Conservation (phyloP, 768 basidiomycete species). For the Trametes punicea region DNA sequence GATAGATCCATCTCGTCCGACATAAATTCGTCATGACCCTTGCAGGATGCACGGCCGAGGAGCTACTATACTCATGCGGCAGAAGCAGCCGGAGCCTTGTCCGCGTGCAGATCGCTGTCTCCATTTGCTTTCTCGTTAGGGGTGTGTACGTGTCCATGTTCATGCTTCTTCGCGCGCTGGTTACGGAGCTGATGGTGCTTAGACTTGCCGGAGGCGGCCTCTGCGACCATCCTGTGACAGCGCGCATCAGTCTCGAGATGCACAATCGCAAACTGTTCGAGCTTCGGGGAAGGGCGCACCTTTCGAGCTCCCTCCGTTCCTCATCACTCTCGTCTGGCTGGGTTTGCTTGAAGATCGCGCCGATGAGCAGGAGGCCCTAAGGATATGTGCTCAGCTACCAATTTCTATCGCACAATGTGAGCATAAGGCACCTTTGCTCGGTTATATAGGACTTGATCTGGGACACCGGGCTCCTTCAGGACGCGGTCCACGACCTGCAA, state of each 20-base stretch:
- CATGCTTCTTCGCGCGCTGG: conserved; percentile 15
- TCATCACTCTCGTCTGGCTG: conserved; percentile 88
- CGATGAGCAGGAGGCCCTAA: conserved; percentile 83
- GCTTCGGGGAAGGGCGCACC: conserved; percentile 44
- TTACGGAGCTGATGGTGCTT: conserved; percentile 41
- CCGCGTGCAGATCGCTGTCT: background rate
- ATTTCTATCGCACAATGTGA: background rate
- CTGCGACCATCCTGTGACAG: conserved; percentile 71
- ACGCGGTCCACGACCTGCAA: conserved; percentile 75
- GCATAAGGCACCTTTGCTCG: conserved; percentile 70
- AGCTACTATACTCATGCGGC: conserved; percentile 8
- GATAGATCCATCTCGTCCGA: too few species aligned
- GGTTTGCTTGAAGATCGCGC: conserved; percentile 84
- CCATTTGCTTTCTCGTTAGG: background rate
- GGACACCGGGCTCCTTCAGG: conserved; percentile 71
- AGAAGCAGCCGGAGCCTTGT: conserved; percentile 2
- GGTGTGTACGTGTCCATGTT: background rate
- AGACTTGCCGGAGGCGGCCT: conserved; percentile 72
- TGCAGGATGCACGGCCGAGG: too few species aligned
- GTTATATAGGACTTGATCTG: conserved; percentile 69
- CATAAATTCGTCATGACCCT: too few species aligned
- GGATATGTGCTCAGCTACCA: background rate
- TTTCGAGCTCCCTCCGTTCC: conserved; percentile 91
- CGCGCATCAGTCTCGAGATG: background rate
- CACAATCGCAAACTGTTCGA: background rate